Conservation (phyloP, 108 stramenopile genomes). For the Parietichytrium sp. region DNA sequence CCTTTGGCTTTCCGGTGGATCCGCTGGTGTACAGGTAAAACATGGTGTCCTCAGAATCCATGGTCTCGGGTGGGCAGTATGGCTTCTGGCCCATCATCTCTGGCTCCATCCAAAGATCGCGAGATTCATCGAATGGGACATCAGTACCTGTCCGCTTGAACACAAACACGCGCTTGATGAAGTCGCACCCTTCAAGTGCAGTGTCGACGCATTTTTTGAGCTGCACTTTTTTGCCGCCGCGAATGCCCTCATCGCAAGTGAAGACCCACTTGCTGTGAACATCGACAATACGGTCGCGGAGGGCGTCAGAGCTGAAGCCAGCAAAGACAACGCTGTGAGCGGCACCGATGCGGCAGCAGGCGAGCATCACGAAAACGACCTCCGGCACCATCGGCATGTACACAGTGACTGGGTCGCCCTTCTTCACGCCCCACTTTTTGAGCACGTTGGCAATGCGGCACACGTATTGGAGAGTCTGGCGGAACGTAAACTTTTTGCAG, state of each 20-base stretch:
- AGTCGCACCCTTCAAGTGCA: conserved; percentile 68
- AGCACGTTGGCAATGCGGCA: conserved; percentile 87
- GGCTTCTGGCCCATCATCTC: conserved; percentile 69
- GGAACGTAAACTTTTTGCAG: conserved; percentile 69
- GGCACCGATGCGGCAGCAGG: conserved; percentile 93
- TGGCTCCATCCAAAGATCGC: conserved; percentile 50
- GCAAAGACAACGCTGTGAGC: conserved; percentile 96
- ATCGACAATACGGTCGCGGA: conserved; percentile 83
- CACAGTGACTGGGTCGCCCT: conserved; percentile 43
- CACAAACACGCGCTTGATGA: conserved; percentile 78
- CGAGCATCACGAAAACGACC: conserved; percentile 90
- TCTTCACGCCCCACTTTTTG: conserved; percentile 58
- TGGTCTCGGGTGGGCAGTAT: conserved; percentile 88
- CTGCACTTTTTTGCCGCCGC: conserved; percentile 70
- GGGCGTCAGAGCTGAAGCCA: conserved; percentile 86
- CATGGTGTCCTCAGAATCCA: conserved; percentile 91
- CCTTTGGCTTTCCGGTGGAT: conserved; percentile 91
- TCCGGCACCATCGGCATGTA: conserved; percentile 99
- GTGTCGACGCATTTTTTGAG: conserved; percentile 85
- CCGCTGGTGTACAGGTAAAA: conserved; percentile 95
- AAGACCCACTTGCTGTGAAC: conserved; percentile 72
- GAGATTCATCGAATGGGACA: conserved; percentile 75
- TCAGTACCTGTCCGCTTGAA: conserved; percentile 78
- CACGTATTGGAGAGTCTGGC: conserved; percentile 69
- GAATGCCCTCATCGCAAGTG: conserved; percentile 39